Conservation (phyloP, 306 rosid species). For the Pachyrhizus erosus region DNA sequence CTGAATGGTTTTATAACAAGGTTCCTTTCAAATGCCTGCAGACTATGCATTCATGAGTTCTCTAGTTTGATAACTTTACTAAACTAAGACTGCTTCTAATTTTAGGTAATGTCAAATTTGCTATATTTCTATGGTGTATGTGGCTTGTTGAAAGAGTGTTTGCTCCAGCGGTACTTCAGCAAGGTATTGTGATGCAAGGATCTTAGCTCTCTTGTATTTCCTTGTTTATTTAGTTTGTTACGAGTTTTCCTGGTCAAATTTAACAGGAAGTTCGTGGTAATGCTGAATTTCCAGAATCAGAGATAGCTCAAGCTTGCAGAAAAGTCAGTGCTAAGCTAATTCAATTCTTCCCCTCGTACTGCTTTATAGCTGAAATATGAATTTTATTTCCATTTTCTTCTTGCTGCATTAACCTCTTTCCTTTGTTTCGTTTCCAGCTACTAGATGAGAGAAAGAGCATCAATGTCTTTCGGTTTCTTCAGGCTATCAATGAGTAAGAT, state of each 20-base stretch:
- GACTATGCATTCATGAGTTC: slow-evolving; percentile 9
- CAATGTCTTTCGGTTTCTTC: slow-evolving; percentile 78
- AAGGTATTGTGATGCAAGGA: slow-evolving; percentile 60
- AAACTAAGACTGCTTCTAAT: slow-evolving; percentile 40
- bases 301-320: slow-evolving; percentile 92
- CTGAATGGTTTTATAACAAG: slow-evolving; percentile 93
- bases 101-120: slow-evolving; percentile 79
- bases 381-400: not conserved
- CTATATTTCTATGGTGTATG: slow-evolving; percentile 89
- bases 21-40: slow-evolving; percentile 46
- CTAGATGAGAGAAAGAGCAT: slow-evolving; percentile 86
- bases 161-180: slow-evolving; percentile 93
- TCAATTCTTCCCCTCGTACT: slow-evolving; percentile 22
- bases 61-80: slow-evolving; percentile 21
- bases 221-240: not conserved
- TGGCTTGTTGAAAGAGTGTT: slow-evolving; percentile 79
- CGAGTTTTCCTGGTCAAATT: slow-evolving; percentile 26
- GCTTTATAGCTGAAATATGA: slow-evolving; percentile 34
- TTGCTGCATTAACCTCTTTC: not conserved
- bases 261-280: slow-evolving; percentile 84
- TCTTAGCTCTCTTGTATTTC: not conserved
- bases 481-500: slow-evolving; percentile 71
- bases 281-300: slow-evolving; percentile 87
- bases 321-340: slow-evolving; percentile 61
- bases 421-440: slow-evolving; percentile 57